phyloP scores from a whole-genome alignment of 495 filamentous ascomycete genomes.

The Neurospora pannonica region DNA sequence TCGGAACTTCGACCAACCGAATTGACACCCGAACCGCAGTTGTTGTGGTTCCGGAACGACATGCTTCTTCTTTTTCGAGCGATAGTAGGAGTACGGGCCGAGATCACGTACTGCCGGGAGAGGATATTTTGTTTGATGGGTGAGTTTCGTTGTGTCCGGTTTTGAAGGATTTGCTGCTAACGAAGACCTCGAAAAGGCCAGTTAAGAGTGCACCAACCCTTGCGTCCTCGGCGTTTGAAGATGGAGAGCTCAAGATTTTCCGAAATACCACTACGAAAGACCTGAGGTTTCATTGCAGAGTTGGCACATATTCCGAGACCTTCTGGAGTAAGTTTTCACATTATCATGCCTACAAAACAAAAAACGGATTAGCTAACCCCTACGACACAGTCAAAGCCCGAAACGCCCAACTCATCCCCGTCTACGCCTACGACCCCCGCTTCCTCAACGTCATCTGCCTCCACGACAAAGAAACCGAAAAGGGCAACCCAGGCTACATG shows the following conservation, averaged over 20 bases:
- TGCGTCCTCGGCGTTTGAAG: conserved; percentile 11
- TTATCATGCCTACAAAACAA: background rate
- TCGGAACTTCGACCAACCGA: conserved; percentile 3
- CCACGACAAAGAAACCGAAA: conserved; percentile 20
- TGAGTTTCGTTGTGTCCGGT: background rate
- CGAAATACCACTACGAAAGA: conserved; percentile 21
- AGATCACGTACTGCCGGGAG: conserved; percentile 27
- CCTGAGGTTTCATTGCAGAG: conserved; percentile 22
- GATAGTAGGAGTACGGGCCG: conserved; percentile 18
- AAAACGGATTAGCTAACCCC: background rate
- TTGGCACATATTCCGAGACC: conserved; percentile 23
- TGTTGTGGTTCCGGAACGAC: conserved; percentile 12
- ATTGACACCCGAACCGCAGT: conserved; percentile 22
- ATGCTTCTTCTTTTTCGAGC: conserved; percentile 11
- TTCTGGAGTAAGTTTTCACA: conserved; percentile 21
- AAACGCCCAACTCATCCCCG: conserved; percentile 26
- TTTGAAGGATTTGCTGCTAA: background rate
- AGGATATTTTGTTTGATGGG: conserved; percentile 25
- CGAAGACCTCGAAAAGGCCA: conserved; percentile 3
- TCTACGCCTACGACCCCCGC: conserved; percentile 25
- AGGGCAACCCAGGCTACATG: conserved; percentile 9
- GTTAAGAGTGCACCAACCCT: conserved; percentile 20
- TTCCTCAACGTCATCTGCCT: conserved; percentile 24
- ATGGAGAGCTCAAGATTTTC: conserved; percentile 25
- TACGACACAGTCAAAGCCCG: conserved; percentile 20